Evolutionary conservation across 2,329 filamentous ascomycete species (phyloP).

Genomic region (Fusarium vanettenii): DNA sequence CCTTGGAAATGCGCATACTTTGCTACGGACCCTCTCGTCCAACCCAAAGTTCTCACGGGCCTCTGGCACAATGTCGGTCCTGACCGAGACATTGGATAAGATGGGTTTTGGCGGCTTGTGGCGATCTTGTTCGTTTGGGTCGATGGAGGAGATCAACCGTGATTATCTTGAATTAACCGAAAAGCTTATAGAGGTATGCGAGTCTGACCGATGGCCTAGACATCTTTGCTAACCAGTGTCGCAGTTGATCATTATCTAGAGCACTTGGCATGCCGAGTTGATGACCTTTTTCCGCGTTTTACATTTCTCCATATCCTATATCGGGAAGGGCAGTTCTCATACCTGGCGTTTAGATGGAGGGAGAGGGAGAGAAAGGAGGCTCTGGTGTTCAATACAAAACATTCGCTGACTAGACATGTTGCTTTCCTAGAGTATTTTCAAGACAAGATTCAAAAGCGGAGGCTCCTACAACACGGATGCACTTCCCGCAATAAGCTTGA

Average conservation of each 20-base stretch:
- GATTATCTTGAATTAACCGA: slow-evolving; percentile 64
- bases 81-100: slow-evolving; percentile 66
- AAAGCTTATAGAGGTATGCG: slow-evolving; percentile 69
- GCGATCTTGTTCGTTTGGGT: slow-evolving; percentile 65
- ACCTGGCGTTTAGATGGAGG: slow-evolving; percentile 1
- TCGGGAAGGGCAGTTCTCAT: background rate
- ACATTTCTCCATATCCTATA: background rate
- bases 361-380: background rate
- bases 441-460: background rate
- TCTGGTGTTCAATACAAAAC: background rate
- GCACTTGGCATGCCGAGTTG: background rate
- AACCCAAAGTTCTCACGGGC: slow-evolving; percentile 63
- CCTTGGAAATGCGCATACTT: slow-evolving; percentile 68
- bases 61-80: slow-evolving; percentile 58
- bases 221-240: background rate
- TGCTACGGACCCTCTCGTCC: slow-evolving; percentile 69
- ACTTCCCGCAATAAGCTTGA: background rate
- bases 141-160: slow-evolving; percentile 48
- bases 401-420: background rate
- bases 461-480: background rate
- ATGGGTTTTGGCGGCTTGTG: slow-evolving; percentile 74
- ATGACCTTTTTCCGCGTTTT: background rate
- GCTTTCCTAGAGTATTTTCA: background rate
- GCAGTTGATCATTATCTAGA: slow-evolving; percentile 11
- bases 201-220: background rate